Evolutionary conservation across 805 yeast species (phyloP).

Genomic region (Yamadazyma laniorum): DNA sequence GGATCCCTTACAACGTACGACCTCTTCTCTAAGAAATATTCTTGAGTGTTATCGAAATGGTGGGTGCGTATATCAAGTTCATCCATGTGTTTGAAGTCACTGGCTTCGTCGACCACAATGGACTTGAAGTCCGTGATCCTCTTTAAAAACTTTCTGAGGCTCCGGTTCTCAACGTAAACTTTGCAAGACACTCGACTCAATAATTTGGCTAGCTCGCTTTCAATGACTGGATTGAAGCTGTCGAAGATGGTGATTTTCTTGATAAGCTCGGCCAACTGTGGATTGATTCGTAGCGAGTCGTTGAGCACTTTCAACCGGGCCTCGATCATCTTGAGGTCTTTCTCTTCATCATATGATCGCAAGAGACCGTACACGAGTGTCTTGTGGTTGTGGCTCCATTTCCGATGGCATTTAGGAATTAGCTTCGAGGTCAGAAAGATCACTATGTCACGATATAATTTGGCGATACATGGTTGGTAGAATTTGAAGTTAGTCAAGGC

Average conservation of each 20-base stretch:
- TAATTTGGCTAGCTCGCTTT: constrained; percentile 6
- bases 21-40: neutral
- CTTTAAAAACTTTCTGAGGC: constrained; percentile 10
- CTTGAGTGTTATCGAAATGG: neutral
- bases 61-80: constrained; percentile 12
- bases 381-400: constrained; percentile 21
- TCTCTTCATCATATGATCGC: neutral
- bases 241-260: constrained; percentile 20
- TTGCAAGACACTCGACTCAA: constrained; percentile 5
- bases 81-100: constrained; percentile 10
- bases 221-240: constrained; percentile 3
- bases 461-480: constrained; percentile 30
- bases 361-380: constrained; percentile 28
- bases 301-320: constrained; percentile 21
- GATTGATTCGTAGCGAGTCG: constrained; percentile 26
- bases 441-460: constrained; percentile 26
- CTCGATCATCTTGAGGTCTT: constrained; percentile 8
- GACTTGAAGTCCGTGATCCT: constrained; percentile 15
- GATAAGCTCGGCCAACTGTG: constrained; percentile 19
- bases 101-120: constrained; percentile 19
- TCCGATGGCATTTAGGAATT: constrained; percentile 8
- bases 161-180: constrained; percentile 12
- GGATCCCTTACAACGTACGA: neutral
- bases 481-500: constrained; percentile 34
- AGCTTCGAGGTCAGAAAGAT: constrained; percentile 8